phyloP scores from a whole-genome alignment of 257 asterid species.

The Jacaranda copaia region DNA sequence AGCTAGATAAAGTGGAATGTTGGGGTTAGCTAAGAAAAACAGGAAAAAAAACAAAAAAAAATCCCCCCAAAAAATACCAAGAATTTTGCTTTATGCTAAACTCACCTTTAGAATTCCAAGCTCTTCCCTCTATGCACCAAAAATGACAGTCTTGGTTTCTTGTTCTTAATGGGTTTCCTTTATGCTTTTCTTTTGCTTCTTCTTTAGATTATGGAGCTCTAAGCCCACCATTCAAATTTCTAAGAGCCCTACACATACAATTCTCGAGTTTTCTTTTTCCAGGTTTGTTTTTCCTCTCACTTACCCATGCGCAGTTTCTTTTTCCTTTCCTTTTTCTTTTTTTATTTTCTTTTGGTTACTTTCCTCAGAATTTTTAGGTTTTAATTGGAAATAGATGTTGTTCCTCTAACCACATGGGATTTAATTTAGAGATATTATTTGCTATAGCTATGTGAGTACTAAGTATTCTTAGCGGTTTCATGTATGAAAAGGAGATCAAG shows the following conservation, averaged over 20 bases:
- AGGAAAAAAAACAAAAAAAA: not conserved
- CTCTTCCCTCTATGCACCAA: slow-evolving; percentile 61
- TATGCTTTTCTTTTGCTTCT: slow-evolving; percentile 68
- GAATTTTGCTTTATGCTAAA: slow-evolving; percentile 61
- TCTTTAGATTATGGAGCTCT: slow-evolving; percentile 37
- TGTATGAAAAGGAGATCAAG: no score
- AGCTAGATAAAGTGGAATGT: slow-evolving; percentile 64
- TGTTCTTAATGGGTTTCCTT: slow-evolving; percentile 69
- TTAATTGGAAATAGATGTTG: not conserved
- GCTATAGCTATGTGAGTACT: no score
- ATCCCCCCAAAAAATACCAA: slow-evolving; percentile 39
- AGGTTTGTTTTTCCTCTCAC: not conserved
- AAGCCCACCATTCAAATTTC: slow-evolving; percentile 32
- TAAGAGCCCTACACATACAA: not conserved
- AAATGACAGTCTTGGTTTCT: slow-evolving; percentile 69
- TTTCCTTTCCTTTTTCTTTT: slow-evolving; percentile 13
- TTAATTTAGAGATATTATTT: not conserved
- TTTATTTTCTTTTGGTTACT: slow-evolving; percentile 16
- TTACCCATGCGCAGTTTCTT: slow-evolving; percentile 37
- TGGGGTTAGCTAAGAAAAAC: slow-evolving; percentile 47
- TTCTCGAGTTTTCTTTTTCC: slow-evolving; percentile 6
- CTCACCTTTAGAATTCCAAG: slow-evolving; percentile 69
- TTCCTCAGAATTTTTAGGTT: not conserved
- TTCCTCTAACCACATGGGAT: not conserved
- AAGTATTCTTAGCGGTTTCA: no score